A percentile compares a stretch with the other conserved stretches of the same genome.
phyloP scores from a whole-genome alignment of 345 rosid species.

The Jatropha curcas region DNA sequence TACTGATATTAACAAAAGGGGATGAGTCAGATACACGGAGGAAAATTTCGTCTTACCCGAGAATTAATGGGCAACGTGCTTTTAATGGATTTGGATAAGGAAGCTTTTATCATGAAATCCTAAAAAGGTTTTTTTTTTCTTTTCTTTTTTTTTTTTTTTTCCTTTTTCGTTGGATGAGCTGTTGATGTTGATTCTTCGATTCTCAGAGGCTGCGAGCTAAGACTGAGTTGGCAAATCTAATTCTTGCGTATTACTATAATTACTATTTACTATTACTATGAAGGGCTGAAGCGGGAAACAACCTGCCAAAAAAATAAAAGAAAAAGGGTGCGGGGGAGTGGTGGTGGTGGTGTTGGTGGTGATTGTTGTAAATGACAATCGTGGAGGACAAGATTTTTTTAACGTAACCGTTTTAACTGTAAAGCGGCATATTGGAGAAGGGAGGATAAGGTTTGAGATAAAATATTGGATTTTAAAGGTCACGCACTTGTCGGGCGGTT shows the following conservation, averaged over 20 bases:
- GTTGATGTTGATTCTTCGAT: too few relatives aligned
- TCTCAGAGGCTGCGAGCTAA: not conserved
- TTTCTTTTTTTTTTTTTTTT: too few relatives aligned
- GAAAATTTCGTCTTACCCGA: not conserved
- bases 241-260: too few relatives aligned
- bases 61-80: not conserved
- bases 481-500: too few relatives aligned
- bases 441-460: conserved; percentile 2
- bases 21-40: not conserved
- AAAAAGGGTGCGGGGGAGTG: not conserved
- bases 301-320: not conserved
- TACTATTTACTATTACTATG: not conserved
- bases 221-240: not conserved
- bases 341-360: too few relatives aligned
- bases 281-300: not conserved
- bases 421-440: not conserved
- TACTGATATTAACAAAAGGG: not conserved
- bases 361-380: not conserved
- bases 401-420: conserved; percentile 9
- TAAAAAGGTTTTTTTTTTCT: not conserved
- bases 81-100: conserved; percentile 1
- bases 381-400: not conserved
- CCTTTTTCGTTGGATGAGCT: too few relatives aligned
- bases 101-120: not conserved
- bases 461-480: not conserved